A percentile compares a stretch with the other conserved stretches of the same genome.
Evolutionary conservation across 768 basidiomycete species (phyloP).

Genomic region (Russula virescens): DNA sequence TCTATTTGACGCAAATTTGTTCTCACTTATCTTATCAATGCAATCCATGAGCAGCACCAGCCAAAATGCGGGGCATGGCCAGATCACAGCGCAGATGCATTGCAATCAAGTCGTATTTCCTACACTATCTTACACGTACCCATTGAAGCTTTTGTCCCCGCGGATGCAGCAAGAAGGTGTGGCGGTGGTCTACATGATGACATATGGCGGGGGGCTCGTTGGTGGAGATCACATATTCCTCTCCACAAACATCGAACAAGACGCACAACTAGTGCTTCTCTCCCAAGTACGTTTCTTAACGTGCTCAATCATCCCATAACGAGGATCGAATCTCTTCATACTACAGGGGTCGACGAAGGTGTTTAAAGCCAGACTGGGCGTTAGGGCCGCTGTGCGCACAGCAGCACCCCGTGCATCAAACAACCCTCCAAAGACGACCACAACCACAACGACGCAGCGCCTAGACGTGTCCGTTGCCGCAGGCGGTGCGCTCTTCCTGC

Average conservation of each 20-base stretch:
- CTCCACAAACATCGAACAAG: conserved; percentile 50
- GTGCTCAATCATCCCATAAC: not conserved
- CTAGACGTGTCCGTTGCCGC: conserved; percentile 52
- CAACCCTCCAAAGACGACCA: not conserved
- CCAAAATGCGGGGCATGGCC: conserved; percentile 46
- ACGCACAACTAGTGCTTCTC: conserved; percentile 61
- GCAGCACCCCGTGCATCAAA: not conserved
- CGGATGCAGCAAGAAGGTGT: conserved; percentile 44
- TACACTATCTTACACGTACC: conserved; percentile 74
- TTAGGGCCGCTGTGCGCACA: conserved; percentile 41
- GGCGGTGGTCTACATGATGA: conserved; percentile 70
- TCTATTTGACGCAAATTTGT: not conserved
- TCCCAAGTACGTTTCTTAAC: conserved; percentile 58
- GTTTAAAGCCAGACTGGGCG: conserved; percentile 72
- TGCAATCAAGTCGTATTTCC: conserved; percentile 59
- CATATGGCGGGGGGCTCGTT: conserved; percentile 90
- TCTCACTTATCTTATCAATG: not conserved
- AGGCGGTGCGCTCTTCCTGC: conserved; percentile 60
- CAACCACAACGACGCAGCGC: conserved; percentile 37
- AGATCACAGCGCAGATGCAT: conserved; percentile 48
- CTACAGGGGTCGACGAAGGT: conserved; percentile 91
- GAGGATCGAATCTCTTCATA: not conserved
- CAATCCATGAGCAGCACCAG: conserved; percentile 6
- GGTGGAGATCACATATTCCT: conserved; percentile 73
- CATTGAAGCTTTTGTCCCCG: conserved; percentile 83